phyloP scores from a whole-genome alignment of 2,329 filamentous ascomycete species.

The Neoscytalidium dimidiatum region DNA sequence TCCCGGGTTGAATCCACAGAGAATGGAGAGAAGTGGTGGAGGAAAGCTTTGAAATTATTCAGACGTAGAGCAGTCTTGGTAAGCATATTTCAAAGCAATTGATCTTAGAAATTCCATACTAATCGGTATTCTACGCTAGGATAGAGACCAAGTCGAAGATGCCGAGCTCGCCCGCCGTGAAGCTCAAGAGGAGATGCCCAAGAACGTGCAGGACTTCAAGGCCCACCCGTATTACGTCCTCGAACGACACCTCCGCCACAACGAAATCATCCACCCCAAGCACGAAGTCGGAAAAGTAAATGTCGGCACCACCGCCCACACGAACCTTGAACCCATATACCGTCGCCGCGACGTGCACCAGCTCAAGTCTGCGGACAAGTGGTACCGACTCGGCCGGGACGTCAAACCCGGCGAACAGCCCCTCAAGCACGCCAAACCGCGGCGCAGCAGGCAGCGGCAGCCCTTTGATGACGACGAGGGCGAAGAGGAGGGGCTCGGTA shows the following conservation, averaged over 20 bases:
- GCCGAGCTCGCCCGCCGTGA: constrained; percentile 71
- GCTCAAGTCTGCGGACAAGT: constrained; percentile 79
- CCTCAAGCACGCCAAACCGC: constrained; percentile 64
- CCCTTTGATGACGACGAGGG: constrained; percentile 31
- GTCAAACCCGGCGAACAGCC: constrained; percentile 77
- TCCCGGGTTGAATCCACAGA: constrained; percentile 71
- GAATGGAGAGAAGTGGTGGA: constrained; percentile 59
- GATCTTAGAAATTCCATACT: not conserved
- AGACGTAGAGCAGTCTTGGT: constrained; percentile 28
- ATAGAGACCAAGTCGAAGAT: constrained; percentile 83
- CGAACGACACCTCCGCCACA: constrained; percentile 77
- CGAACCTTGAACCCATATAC: constrained; percentile 74
- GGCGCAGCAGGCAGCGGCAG: constrained; percentile 25
- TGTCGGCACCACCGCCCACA: constrained; percentile 60
- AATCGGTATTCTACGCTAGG: constrained; percentile 30
- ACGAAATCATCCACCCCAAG: constrained; percentile 78
- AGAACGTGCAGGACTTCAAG: constrained; percentile 84
- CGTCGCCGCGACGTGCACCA: constrained; percentile 77
- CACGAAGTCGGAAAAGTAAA: constrained; percentile 76
- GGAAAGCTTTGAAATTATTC: constrained; percentile 50
- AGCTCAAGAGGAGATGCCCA: constrained; percentile 76
- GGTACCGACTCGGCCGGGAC: constrained; percentile 85
- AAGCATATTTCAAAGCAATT: not conserved
- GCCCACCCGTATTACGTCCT: constrained; percentile 75
- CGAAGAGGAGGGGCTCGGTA: constrained; percentile 45